Percentiles rank a stretch among this genome's conserved stretches.
phyloP scores from a whole-genome alignment of 2,329 filamentous ascomycete species.

The Fonsecaea pedrosoi region DNA sequence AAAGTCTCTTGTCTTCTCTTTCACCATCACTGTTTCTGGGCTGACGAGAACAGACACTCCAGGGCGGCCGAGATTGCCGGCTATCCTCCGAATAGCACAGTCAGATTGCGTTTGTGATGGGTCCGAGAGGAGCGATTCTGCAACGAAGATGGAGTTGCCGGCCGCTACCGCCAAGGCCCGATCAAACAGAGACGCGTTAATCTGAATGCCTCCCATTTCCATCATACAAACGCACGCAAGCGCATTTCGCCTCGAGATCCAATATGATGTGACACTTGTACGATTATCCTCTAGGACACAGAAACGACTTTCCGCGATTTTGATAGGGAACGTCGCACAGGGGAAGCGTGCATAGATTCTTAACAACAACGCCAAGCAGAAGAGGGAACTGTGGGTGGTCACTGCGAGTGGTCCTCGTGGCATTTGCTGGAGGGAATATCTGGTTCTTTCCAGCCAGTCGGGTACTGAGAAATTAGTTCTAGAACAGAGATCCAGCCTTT shows the following conservation, averaged over 20 bases:
- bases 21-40: conserved; percentile 20
- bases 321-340: conserved; percentile 14
- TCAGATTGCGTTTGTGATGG: background rate
- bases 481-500: background rate
- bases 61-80: conserved; percentile 20
- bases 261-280: too few species aligned
- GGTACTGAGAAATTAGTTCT: background rate
- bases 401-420: background rate
- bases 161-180: background rate
- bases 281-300: background rate
- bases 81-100: conserved; percentile 12
- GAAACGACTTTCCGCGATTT: conserved; percentile 6
- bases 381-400: background rate
- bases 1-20: conserved; percentile 24
- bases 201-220: background rate
- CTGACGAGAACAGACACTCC: conserved; percentile 35
- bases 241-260: background rate
- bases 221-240: background rate
- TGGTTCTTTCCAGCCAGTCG: background rate
- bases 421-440: too few species aligned
- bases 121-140: background rate
- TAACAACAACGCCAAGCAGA: background rate
- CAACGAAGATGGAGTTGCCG: background rate
- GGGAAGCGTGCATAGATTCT: conserved; percentile 11
- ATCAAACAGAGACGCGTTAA: background rate